These are phyloP conservation scores for Carex arenaria DNA, from an alignment of 202 grass and related monocot species.

Conservation along the genomic window DNA sequence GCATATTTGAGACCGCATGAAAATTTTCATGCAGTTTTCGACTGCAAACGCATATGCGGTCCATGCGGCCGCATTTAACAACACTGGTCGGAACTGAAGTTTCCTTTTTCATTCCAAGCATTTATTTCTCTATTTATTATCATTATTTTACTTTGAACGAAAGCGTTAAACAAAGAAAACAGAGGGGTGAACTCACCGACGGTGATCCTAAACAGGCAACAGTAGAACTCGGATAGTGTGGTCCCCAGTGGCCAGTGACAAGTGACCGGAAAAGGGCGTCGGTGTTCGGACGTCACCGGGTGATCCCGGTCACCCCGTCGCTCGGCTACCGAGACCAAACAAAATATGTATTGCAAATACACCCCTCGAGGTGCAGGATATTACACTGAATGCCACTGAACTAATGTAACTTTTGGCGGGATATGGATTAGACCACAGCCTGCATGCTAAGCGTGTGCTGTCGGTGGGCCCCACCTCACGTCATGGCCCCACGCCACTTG, in stretches of 20 bases:
- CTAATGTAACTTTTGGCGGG: constrained; percentile 8
- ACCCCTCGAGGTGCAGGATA: background rate
- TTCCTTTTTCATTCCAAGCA: background rate
- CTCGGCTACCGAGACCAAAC: background rate
- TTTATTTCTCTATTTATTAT: background rate
- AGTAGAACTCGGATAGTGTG: background rate
- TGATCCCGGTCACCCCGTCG: background rate
- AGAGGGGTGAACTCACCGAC: background rate
- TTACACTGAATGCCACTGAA: constrained; percentile 19
- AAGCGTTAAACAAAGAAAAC: background rate
- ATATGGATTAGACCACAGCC: background rate
- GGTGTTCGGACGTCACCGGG: constrained; percentile 5
- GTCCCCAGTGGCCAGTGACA: constrained; percentile 6
- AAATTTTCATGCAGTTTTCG: too few species aligned
- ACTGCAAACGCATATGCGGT: too few species aligned
- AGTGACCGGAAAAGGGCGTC: constrained; percentile 9
- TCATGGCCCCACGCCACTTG: background rate
- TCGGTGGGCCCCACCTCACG: background rate
- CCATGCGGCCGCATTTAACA: too few species aligned
- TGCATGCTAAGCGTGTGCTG: constrained; percentile 19
- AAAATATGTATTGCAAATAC: background rate
- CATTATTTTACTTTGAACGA: background rate
- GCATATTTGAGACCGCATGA: too few species aligned
- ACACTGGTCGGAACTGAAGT: background rate
- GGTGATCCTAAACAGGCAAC: background rate